Percentiles rank a stretch among this genome's conserved stretches.
These are phyloP conservation scores for Peronospora belbahrii DNA, from an alignment of 352 stramenopile genomes.

Conservation along the genomic window DNA sequence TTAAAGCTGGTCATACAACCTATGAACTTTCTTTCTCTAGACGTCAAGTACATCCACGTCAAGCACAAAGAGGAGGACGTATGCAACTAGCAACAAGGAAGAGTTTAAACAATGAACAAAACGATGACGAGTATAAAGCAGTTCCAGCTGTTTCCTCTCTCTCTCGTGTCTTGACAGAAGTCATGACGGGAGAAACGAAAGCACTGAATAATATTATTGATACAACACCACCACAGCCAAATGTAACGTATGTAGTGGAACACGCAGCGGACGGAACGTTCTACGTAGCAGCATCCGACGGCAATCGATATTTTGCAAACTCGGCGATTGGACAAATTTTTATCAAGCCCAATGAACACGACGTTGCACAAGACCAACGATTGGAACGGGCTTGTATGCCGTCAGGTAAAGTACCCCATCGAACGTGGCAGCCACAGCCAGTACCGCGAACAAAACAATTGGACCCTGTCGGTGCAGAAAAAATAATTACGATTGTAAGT, in stretches of 20 bases:
- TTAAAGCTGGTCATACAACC: slow-evolving; percentile 37
- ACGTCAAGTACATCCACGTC: slow-evolving; percentile 5
- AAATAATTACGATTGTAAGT: neutral
- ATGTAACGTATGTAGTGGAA: slow-evolving; percentile 34
- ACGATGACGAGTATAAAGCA: slow-evolving; percentile 9
- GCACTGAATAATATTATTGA: slow-evolving; percentile 38
- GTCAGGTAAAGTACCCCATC: slow-evolving; percentile 11
- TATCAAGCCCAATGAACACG: slow-evolving; percentile 15
- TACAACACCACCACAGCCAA: slow-evolving; percentile 26
- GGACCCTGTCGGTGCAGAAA: slow-evolving; percentile 12
- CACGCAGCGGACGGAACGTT: slow-evolving; percentile 29
- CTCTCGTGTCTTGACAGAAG: slow-evolving; percentile 39
- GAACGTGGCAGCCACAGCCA: slow-evolving; percentile 2
- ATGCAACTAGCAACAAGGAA: neutral
- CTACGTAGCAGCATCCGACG: slow-evolving; percentile 35
- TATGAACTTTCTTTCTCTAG: slow-evolving; percentile 45
- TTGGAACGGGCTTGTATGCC: too few relatives aligned
- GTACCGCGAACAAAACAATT: slow-evolving; percentile 3
- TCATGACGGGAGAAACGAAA: slow-evolving; percentile 34
- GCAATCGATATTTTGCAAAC: slow-evolving; percentile 35
- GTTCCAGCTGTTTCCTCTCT: slow-evolving; percentile 36
- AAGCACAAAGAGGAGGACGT: neutral
- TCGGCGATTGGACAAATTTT: slow-evolving; percentile 45
- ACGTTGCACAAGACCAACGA: slow-evolving; percentile 3
- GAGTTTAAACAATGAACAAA: neutral